Evolutionary conservation across 441 rosid genomes (phyloP).

Genomic region (Bocquillonia castaneifolia): DNA sequence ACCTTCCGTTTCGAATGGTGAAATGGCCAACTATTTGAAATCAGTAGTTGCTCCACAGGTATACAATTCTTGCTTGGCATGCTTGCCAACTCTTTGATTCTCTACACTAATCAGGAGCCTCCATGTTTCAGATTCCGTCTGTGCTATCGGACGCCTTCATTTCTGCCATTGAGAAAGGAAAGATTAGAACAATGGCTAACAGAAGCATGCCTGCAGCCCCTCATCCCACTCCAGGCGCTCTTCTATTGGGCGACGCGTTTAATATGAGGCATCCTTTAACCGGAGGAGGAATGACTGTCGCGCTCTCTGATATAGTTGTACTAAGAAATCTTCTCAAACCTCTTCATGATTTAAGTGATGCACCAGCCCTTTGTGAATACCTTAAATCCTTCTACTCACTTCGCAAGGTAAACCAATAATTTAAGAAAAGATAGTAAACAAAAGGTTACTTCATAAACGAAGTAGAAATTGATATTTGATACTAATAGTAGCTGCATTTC

Average conservation of each 20-base stretch:
- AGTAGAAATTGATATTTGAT: too few species aligned
- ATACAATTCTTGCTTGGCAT: not conserved
- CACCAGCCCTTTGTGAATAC: constrained; percentile 3
- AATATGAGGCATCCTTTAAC: constrained; percentile 9
- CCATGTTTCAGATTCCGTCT: too few species aligned
- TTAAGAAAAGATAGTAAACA: too few species aligned
- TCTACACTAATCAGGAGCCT: too few species aligned
- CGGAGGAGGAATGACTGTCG: constrained; percentile 3
- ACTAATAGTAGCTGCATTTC: not conserved
- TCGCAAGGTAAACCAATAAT: not conserved
- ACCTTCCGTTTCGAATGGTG: not conserved
- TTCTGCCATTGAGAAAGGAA: not conserved
- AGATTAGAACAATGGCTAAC: not conserved
- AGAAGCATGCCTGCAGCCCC: constrained; percentile 3
- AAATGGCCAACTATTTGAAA: not conserved
- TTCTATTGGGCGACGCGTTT: not conserved
- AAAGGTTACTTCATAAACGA: too few species aligned
- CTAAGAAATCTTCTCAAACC: not conserved
- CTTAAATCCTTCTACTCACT: constrained; percentile 3
- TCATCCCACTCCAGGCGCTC: constrained; percentile 6
- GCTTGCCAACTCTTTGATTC: too few species aligned
- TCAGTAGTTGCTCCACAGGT: not conserved
- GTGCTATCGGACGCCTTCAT: not conserved
- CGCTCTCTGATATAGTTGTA: not conserved
- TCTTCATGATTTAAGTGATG: not conserved